A percentile compares a stretch with the other conserved stretches of the same genome.
Evolutionary conservation across 148 eudicot species (phyloP).

Genomic region (Dysphania ambrosioides): DNA sequence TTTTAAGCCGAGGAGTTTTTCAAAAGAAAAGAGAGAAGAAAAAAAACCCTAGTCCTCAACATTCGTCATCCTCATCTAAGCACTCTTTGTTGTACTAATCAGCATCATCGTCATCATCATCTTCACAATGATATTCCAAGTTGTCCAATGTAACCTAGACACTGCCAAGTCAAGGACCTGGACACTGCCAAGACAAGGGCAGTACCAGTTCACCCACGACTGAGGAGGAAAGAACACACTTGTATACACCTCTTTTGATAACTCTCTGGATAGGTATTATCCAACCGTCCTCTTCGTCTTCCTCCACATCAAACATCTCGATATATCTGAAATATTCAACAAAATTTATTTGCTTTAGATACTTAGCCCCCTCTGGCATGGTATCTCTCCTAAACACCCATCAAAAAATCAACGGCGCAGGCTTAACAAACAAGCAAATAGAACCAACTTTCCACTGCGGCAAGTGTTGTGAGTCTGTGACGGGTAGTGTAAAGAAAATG

Average conservation of each 20-base stretch:
- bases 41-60: too few relatives aligned
- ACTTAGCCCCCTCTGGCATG: not conserved
- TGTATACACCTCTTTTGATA: not conserved
- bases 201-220: conserved; percentile 11
- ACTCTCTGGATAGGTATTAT: not conserved
- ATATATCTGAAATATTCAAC: not conserved
- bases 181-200: too few relatives aligned
- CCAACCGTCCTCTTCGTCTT: not conserved
- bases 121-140: not conserved
- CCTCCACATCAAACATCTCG: conserved; percentile 2
- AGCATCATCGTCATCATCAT: not conserved
- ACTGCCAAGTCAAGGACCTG: too few relatives aligned
- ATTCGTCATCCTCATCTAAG: not conserved
- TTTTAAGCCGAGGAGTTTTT: too few relatives aligned
- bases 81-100: not conserved
- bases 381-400: not conserved
- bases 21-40: too few relatives aligned
- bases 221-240: conserved; percentile 17
- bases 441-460: conserved; percentile 4
- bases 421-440: not conserved
- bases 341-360: not conserved
- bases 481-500: too few relatives aligned
- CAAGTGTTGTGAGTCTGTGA: not conserved
- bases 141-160: not conserved
- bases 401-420: not conserved